These are phyloP conservation scores for Fragaria vesca DNA, from an alignment of 306 rosid genomes.

Conservation along the genomic window DNA sequence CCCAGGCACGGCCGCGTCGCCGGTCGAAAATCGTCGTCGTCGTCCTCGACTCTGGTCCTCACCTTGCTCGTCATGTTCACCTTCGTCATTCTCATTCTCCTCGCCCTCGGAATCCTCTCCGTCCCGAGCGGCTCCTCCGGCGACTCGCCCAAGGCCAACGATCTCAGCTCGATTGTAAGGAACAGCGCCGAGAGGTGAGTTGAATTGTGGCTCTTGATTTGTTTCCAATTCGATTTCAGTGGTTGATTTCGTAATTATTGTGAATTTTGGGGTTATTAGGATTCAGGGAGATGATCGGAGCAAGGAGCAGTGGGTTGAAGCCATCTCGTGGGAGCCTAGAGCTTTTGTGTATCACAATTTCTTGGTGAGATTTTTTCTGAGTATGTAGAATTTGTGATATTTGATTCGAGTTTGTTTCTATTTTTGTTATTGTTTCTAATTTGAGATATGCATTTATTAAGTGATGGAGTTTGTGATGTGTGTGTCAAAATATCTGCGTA, in stretches of 20 bases:
- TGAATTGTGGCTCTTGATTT: background rate
- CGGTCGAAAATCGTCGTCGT: conserved; percentile 50
- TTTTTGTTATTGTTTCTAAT: background rate
- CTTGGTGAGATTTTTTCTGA: conserved; percentile 46
- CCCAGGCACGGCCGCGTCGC: conserved; percentile 58
- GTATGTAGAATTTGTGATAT: background rate
- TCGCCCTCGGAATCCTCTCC: conserved; percentile 87
- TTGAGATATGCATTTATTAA: background rate
- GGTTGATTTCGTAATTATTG: conserved; percentile 2
- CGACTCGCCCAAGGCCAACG: conserved; percentile 60
- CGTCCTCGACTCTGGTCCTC: conserved; percentile 54
- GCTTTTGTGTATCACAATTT: conserved; percentile 91
- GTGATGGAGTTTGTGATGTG: background rate
- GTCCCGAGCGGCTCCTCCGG: conserved; percentile 58
- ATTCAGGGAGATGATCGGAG: conserved; percentile 42
- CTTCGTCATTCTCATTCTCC: conserved; percentile 77
- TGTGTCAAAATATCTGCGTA: background rate
- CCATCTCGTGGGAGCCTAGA: conserved; percentile 96
- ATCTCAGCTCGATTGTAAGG: conserved; percentile 75
- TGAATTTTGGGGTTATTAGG: conserved; percentile 21
- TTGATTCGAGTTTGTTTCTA: background rate
- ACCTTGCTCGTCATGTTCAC: conserved; percentile 66
- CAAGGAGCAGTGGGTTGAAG: conserved; percentile 83
- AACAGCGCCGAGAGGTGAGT: conserved; percentile 43
- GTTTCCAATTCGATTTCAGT: background rate